A percentile compares a stretch with the other conserved stretches of the same genome.
phyloP scores from a whole-genome alignment of 805 yeast genomes.

The Kazachstania bromeliacearum region DNA sequence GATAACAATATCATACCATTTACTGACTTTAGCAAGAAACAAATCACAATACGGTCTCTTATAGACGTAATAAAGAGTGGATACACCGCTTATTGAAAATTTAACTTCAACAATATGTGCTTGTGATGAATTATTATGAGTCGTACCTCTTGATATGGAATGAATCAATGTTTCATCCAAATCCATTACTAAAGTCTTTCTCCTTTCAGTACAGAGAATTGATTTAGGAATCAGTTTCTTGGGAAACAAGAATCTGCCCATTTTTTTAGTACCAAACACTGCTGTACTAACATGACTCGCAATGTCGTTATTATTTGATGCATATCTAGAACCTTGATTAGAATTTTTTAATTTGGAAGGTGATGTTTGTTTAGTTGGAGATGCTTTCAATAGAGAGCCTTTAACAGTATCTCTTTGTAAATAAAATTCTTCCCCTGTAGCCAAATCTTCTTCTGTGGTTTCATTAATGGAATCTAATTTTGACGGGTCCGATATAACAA shows the following conservation, averaged over 20 bases:
- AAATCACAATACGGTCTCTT: slow-evolving; percentile 88
- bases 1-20: slow-evolving; percentile 82
- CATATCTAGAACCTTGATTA: neutral
- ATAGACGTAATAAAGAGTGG: slow-evolving; percentile 80
- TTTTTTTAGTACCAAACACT: slow-evolving; percentile 23
- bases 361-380: slow-evolving; percentile 4
- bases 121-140: slow-evolving; percentile 26
- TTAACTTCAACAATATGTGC: slow-evolving; percentile 77
- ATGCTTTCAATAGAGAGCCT: slow-evolving; percentile 21
- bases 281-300: slow-evolving; percentile 1
- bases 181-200: slow-evolving; percentile 68
- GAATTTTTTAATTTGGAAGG: slow-evolving; percentile 1
- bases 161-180: slow-evolving; percentile 93
- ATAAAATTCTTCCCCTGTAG: slow-evolving; percentile 22
- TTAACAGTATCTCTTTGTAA: slow-evolving; percentile 26
- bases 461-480: slow-evolving; percentile 5
- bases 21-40: slow-evolving; percentile 65
- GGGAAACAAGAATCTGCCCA: slow-evolving; percentile 37
- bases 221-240: slow-evolving; percentile 34
- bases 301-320: slow-evolving; percentile 1
- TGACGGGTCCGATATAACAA: neutral
- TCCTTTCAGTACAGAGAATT: slow-evolving; percentile 28
- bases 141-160: slow-evolving; percentile 58
- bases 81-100: slow-evolving; percentile 45
- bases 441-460: slow-evolving; percentile 20